These are phyloP conservation scores for Graphilbum fragrans DNA, from an alignment of 2,329 filamentous ascomycete species.

Conservation along the genomic window DNA sequence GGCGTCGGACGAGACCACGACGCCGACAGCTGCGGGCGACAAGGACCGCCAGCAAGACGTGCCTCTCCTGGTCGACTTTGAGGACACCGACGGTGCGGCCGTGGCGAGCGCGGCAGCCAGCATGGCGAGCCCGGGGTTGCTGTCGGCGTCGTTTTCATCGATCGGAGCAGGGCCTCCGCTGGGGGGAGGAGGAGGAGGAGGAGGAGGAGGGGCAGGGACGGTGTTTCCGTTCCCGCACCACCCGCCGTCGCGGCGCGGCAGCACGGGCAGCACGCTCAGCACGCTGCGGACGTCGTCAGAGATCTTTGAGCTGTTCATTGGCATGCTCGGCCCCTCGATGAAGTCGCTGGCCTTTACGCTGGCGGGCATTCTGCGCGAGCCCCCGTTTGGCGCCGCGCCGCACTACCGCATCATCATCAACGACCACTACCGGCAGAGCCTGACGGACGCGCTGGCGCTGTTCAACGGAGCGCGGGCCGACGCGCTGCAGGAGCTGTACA, in stretches of 20 bases:
- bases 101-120: not conserved
- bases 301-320: slow-evolving; percentile 86
- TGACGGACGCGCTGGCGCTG: slow-evolving; percentile 66
- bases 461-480: slow-evolving; percentile 66
- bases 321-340: slow-evolving; percentile 82
- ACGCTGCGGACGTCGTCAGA: slow-evolving; percentile 55
- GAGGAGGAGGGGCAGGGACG: too few species aligned
- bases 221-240: too few species aligned
- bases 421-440: slow-evolving; percentile 66
- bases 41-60: slow-evolving; percentile 18
- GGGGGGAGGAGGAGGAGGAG: too few species aligned
- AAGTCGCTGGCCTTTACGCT: slow-evolving; percentile 90
- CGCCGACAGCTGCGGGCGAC: not conserved
- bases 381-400: slow-evolving; percentile 63
- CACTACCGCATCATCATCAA: slow-evolving; percentile 62
- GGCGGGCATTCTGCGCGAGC: slow-evolving; percentile 75
- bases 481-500: slow-evolving; percentile 70
- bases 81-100: not conserved
- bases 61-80: not conserved
- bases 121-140: not conserved
- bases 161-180: too few species aligned
- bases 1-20: slow-evolving; percentile 41
- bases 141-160: not conserved
- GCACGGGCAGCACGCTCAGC: not conserved
- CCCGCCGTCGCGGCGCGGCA: slow-evolving; percentile 10